phyloP scores from a whole-genome alignment of 75 land plant species.

The Larix kaempferi region DNA sequence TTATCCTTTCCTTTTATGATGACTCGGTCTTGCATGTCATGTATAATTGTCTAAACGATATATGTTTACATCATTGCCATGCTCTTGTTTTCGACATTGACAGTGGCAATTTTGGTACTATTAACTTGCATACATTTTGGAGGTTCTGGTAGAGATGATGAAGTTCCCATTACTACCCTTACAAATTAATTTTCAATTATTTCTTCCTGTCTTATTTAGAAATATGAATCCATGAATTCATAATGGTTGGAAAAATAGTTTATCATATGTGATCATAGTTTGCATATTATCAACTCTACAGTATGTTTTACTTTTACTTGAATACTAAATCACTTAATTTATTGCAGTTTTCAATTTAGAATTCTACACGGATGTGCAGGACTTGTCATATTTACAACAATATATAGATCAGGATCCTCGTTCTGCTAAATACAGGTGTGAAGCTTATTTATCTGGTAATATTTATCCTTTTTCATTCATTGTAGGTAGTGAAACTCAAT shows the following conservation, averaged over 20 bases:
- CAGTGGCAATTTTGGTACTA: too few relatives aligned
- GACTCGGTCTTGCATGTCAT: not conserved
- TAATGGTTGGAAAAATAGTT: not conserved
- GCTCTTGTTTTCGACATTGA: too few relatives aligned
- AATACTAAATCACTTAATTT: constrained; percentile 4
- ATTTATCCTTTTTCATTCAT: not conserved
- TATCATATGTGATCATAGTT: not conserved
- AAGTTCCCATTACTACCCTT: not conserved
- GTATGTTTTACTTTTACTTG: too few relatives aligned
- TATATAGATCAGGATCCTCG: constrained; percentile 89
- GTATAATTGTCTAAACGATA: not conserved
- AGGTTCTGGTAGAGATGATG: not conserved
- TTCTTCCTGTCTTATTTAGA: not conserved
- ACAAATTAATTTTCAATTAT: not conserved
- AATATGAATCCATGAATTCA: not conserved
- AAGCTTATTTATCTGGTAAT: not conserved
- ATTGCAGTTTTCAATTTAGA: constrained; percentile 90
- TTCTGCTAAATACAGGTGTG: constrained; percentile 87
- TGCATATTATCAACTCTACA: not conserved
- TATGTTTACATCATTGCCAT: not conserved
- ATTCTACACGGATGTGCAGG: constrained; percentile 97
- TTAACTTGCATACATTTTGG: too few relatives aligned
- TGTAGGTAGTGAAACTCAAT: not conserved
- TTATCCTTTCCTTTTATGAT: not conserved
- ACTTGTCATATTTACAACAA: constrained; percentile 74